Evolutionary conservation across 306 rosid genomes (phyloP).

Genomic region (Malus domestica): ASM211411v1 NC_041790.1:30706501-30707000

Average conservation of each 20-base stretch:
- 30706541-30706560: background rate
- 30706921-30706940: background rate
- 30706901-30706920: background rate
- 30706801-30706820: background rate
- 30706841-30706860: background rate
- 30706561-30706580: background rate
- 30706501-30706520: background rate
- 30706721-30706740: slow-evolving; percentile 50
- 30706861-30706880: background rate
- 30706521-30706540: background rate
- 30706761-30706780: slow-evolving; percentile 49
- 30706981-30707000: background rate
- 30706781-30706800: slow-evolving; percentile 4
- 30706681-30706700: slow-evolving; percentile 48
- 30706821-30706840: background rate
- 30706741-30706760: slow-evolving; percentile 37
- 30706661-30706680: slow-evolving; percentile 50
- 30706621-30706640: background rate
- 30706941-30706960: no score
- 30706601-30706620: background rate
- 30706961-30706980: background rate
- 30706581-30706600: background rate
- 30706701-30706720: slow-evolving; percentile 56
- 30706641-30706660: slow-evolving; percentile 4
- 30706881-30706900: background rate